A percentile compares a stretch with the other conserved stretches of the same genome.
These are phyloP conservation scores for Eimeria falciformis DNA, from an alignment of 169 alveolate species.

Conservation along the genomic window DNA sequence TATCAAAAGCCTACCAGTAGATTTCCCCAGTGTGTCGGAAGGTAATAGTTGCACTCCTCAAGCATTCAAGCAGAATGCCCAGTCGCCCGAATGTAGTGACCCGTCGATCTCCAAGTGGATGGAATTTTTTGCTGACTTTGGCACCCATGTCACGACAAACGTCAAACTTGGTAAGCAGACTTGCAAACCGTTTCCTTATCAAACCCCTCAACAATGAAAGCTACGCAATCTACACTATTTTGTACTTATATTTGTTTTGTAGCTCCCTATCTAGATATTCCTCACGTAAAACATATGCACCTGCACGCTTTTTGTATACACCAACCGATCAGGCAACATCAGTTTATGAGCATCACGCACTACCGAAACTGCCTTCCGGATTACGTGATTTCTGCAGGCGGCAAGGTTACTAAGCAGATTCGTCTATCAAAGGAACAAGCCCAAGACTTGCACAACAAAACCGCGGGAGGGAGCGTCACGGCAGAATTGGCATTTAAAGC, in stretches of 20 bases:
- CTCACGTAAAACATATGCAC: too few species aligned
- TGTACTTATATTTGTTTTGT: background rate
- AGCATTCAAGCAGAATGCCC: constrained; percentile 81
- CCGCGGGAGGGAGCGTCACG: constrained; percentile 78
- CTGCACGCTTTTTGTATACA: too few species aligned
- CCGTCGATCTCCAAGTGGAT: constrained; percentile 84
- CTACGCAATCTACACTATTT: too few species aligned
- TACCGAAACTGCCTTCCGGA: background rate
- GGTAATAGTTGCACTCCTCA: constrained; percentile 82
- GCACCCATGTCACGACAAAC: constrained; percentile 87
- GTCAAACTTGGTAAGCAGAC: constrained; percentile 84
- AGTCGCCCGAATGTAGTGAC: constrained; percentile 80
- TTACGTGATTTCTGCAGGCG: constrained; percentile 77
- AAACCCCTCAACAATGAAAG: too few species aligned
- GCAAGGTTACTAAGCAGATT: constrained; percentile 87
- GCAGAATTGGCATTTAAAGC: background rate
- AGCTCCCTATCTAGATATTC: too few species aligned
- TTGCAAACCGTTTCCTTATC: too few species aligned
- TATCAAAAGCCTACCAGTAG: constrained; percentile 82
- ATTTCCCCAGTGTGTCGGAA: constrained; percentile 81
- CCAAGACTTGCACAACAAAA: constrained; percentile 81
- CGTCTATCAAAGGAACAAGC: constrained; percentile 83
- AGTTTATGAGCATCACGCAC: too few species aligned
- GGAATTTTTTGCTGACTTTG: constrained; percentile 84
- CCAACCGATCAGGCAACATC: too few species aligned